Evolutionary conservation across 352 stramenopile species (phyloP), one percentile per base, ranked within the genome.

Genomic region (Chrysophaeum taylorii): DNA sequence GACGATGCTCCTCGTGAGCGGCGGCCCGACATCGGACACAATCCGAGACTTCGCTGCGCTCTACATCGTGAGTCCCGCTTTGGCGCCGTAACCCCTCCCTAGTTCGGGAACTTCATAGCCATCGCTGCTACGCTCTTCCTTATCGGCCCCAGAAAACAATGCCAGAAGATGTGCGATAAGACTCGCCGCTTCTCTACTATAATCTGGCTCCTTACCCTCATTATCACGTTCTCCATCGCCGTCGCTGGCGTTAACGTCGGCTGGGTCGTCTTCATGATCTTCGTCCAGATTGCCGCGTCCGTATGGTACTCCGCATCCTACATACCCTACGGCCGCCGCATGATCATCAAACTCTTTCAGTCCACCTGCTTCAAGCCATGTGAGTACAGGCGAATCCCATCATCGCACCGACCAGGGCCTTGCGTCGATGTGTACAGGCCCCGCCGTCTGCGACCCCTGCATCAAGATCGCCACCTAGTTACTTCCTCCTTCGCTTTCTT

Each of bases 231-330:
- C 33, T 36, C 78, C 7, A 48, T 82, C 27, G 79, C 76, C 21
- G 23, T 79, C n/a, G 31, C 53, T 14, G 53, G 21, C 31, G 14
- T 14, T 21, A 14, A 21, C 14, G 53, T 21, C 14, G 31, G 37
- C 14, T 50, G 77, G 23, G 75, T 82, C 15, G 33, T 87, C 5
- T n/a, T 85, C 2, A 60, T 87, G 18, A 68, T 85, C 14, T 67
- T 88, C 36, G 50, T 82, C 27, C 82, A 88, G 73, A 77, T 81
- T 45, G 36, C 77, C 18, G 82, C 80, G 14, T 81, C 71, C 0
- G 67, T 78, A 35, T 88, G 81, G 81, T 85, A 85, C 69, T 74
- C 76, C 14, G 62, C 79, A 21, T 82, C 75, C 31, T 85, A 79
- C 52, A 82, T 85, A 38, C 80, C 80, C 7, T 84, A 79, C 45